Evolutionary conservation across 176 grass and related monocot genomes (phyloP), one percentile per base, ranked within the genome.

Genomic region (Pharus latifolius): DNA sequence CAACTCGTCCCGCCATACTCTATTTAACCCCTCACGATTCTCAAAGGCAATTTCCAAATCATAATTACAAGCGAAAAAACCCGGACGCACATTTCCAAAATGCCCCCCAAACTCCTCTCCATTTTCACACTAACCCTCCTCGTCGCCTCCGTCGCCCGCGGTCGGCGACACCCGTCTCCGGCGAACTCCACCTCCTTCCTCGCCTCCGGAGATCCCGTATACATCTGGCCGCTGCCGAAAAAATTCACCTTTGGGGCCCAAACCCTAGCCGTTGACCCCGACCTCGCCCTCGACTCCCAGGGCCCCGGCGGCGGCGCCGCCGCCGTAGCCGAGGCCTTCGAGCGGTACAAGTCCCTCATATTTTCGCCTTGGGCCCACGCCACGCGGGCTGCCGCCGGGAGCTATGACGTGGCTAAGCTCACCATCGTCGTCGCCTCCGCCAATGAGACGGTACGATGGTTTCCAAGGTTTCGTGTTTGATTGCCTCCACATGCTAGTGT

Each of bases 171-270:
- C 63, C 41, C 28, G 33, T 30, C 56, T 29, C 76, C 56, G 44
- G 48, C 19, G 29, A 76, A 82, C 59, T 30, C 65, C 16, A 69
- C 75, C 43, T 53, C 38, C 55, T 31, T 30, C 68, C 49, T 27
- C 8, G 34, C 57, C 29, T 15, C 74, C 4, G 79, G 38, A 0
- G 60, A 75, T 1, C 60, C 61, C 7, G 75, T 88, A 0, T 98
- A 91, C 87, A 28, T 98, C n/a, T 98, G 90, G 95, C 90, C 90
- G 2, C 84, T 98, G 16, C 95, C 90, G 7, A 88, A 78, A 75
- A 53, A 74, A 45, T 75, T 85, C 63, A 59, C 75, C 41, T 65
- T 68, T 7, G 90, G 95, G 7, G 13, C 70, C 24, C 74, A 30
- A 42, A 82, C 72, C 33, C 78, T 98, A 3, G 73, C 78, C 35